Evolutionary conservation across 495 filamentous ascomycete genomes (phyloP), one percentile per base, ranked within the genome.

Genomic region (Penicillium flavigenum): DNA sequence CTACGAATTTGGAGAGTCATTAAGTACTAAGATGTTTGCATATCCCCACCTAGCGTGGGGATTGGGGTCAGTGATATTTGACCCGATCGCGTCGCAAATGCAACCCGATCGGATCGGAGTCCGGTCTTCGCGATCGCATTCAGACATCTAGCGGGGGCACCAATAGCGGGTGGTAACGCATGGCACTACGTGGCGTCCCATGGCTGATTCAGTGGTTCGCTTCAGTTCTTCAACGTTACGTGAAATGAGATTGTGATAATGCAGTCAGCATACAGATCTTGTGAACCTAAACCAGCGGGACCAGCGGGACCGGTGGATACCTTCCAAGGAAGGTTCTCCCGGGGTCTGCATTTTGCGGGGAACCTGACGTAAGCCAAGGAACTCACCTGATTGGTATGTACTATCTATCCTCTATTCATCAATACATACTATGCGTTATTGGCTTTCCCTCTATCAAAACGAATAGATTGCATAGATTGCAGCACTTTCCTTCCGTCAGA

Each of bases 41-140:
- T 4, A 4, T 34, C 32, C 9, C 32, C 11, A 5, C 32, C 9
- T 34, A 34, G 1, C 32, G 10, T 27, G 44, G 14, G 44, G 44
- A 27, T 8, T 7, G 9, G 9, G 42, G 42, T 11, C 42, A 10
- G 32, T 34, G 32, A 14, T 34, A 12, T 34, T 34, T 11, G 24
- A 24, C 20, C 44, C 44, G 44, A 27, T 46, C 44, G 44, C 22
- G 44, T 46, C 14, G 22, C 20, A 8, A 14, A 2, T n/a, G 12
- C 44, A 12, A 46, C 26, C 22, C 44, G 44, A 46, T 46, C 44
- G 44, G 44, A 26, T 46, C 42, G 24, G 24, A 24, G 24, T 46
- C 44, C 22, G 44, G 16, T 27, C 44, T 24, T 27, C 24, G 10
- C 44, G 44, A 8, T 46, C 44, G 44, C 24, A 5, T 26, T 26